Conservation (phyloP, 2,329 filamentous ascomycete genomes). For the Colletotrichum chlorophyti region DNA sequence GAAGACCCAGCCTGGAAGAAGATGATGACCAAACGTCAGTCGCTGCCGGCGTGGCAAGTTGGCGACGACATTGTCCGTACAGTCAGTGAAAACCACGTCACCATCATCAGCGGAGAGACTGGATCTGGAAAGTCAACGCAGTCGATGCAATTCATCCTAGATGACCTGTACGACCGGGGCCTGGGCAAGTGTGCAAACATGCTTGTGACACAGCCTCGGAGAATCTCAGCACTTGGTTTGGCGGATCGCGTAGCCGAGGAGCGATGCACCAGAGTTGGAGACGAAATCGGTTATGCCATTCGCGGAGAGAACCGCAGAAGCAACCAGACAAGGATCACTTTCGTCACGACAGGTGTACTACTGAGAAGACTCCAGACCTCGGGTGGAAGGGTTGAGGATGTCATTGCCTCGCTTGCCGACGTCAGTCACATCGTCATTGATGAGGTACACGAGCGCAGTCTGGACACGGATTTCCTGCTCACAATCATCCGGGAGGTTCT, state of each 20-base stretch:
- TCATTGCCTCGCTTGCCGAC: conserved; percentile 82
- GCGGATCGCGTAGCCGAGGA: conserved; percentile 96
- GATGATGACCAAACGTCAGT: conserved; percentile 76
- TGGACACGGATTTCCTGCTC: conserved; percentile 94
- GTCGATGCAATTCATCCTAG: conserved; percentile 93
- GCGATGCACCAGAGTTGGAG: conserved; percentile 79
- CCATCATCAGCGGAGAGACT: conserved; percentile 96
- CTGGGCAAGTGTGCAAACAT: conserved; percentile 85
- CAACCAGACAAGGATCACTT: conserved; percentile 83
- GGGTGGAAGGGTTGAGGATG: conserved; percentile 79
- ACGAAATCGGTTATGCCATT: conserved; percentile 91
- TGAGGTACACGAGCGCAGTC: conserved; percentile 92
- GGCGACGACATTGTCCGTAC: conserved; percentile 78
- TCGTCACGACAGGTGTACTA: conserved; percentile 94
- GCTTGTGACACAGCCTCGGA: conserved; percentile 91
- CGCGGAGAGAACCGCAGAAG: conserved; percentile 85
- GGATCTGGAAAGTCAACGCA: conserved; percentile 97
- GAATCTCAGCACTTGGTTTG: conserved; percentile 92
- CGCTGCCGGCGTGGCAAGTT: conserved; percentile 87
- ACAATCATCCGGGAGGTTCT: conserved; percentile 87
- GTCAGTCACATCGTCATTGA: conserved; percentile 96
- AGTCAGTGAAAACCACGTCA: conserved; percentile 82
- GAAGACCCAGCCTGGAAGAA: conserved; percentile 68
- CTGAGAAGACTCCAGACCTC: conserved; percentile 90
- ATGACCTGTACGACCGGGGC: conserved; percentile 81